Conservation (phyloP, 2,329 filamentous ascomycete species). For the Penicillium sp. region DNA sequence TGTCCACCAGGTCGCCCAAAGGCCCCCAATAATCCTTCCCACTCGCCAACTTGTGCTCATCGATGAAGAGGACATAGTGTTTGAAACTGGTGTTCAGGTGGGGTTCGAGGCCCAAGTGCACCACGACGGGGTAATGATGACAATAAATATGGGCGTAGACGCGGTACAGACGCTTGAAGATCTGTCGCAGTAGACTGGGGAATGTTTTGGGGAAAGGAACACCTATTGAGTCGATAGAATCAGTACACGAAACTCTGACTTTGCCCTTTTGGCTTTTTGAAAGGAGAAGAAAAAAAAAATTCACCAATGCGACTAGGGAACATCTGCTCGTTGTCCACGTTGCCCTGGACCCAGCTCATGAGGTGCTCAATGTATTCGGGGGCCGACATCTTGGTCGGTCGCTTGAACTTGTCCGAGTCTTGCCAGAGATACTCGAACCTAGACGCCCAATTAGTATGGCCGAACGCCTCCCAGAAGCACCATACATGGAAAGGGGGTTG, state of each 20-base stretch:
- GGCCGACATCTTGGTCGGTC: conserved; percentile 95
- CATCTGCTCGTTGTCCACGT: conserved; percentile 90
- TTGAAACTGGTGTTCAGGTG: conserved; percentile 99
- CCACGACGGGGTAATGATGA: conserved; percentile 96
- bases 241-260: background rate
- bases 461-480: too few species aligned
- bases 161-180: conserved; percentile 98
- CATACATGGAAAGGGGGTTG: background rate
- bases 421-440: conserved; percentile 99
- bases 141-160: conserved; percentile 99
- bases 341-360: conserved; percentile 93
- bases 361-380: conserved; percentile 97
- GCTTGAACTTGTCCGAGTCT: conserved; percentile 87
- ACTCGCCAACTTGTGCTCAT: conserved; percentile 86
- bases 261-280: background rate
- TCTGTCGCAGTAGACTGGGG: conserved; percentile 78
- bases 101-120: conserved; percentile 89
- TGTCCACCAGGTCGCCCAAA: conserved; percentile 90
- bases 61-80: conserved; percentile 97
- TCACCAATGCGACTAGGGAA: conserved; percentile 87
- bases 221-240: conserved; percentile 44
- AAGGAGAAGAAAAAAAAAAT: conserved; percentile 11
- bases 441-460: conserved; percentile 7
- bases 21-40: conserved; percentile 98
- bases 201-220: conserved; percentile 95